Conservation (phyloP, 1,284 basidiomycete genomes). For the Microbotryum scabiosae region DNA sequence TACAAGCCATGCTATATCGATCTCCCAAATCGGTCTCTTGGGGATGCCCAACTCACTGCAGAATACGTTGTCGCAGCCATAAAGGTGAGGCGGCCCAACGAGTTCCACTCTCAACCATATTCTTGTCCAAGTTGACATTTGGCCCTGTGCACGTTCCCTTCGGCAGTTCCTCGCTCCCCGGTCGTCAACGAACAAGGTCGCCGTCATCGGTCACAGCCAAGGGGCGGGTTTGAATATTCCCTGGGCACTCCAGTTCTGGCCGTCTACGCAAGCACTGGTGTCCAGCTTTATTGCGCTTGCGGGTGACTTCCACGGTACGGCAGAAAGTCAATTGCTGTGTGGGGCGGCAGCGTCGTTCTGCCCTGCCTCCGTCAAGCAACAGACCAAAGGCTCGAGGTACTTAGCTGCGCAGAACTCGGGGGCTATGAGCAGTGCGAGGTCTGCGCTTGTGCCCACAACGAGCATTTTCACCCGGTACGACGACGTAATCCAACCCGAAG, state of each 20-base stretch:
- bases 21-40: not conserved
- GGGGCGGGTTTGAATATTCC: no score
- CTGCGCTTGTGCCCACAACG: no score
- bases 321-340: not conserved
- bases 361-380: not conserved
- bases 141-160: no score
- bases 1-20: slow-evolving; percentile 2
- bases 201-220: no score
- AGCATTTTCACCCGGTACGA: no score
- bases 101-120: no score
- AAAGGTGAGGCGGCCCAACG: not conserved
- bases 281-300: not conserved
- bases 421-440: no score
- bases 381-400: not conserved
- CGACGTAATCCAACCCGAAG: no score
- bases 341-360: not conserved
- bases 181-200: no score
- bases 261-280: not conserved
- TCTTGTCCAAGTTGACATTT: no score
- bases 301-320: not conserved
- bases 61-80: not conserved
- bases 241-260: not conserved
- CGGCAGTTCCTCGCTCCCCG: no score
- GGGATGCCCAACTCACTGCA: not conserved
- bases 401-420: not conserved